phyloP scores from a whole-genome alignment of 2,329 filamentous ascomycete genomes.

The Alternaria sp. region DNA sequence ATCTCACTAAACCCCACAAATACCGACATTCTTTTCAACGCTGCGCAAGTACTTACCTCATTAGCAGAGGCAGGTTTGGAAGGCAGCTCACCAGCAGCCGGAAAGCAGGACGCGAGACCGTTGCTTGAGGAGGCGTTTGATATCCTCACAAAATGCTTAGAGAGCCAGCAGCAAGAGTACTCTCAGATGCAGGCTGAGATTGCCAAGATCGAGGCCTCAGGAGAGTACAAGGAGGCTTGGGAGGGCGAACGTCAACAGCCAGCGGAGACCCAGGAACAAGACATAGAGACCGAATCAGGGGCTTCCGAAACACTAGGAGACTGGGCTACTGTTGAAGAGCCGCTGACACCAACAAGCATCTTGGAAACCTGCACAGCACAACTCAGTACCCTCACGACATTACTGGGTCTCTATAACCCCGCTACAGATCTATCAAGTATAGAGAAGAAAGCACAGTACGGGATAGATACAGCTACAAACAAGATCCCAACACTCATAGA shows the following conservation, averaged over 20 bases:
- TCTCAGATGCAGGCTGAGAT: slow-evolving; percentile 47
- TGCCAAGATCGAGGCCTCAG: slow-evolving; percentile 37
- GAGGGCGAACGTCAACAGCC: slow-evolving; percentile 19
- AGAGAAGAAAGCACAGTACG: slow-evolving; percentile 65
- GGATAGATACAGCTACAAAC: slow-evolving; percentile 58
- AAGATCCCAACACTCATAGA: slow-evolving; percentile 61
- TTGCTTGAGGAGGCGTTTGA: slow-evolving; percentile 67
- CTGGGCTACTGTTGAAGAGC: slow-evolving; percentile 71
- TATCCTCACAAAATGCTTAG: slow-evolving; percentile 61
- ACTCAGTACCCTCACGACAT: slow-evolving; percentile 54
- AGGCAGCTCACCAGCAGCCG: slow-evolving; percentile 51
- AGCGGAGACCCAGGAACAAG: slow-evolving; percentile 13
- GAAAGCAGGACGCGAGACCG: slow-evolving; percentile 56
- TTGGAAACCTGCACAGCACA: slow-evolving; percentile 73
- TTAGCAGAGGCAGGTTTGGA: slow-evolving; percentile 67
- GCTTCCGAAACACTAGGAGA: slow-evolving; percentile 57
- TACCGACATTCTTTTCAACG: slow-evolving; percentile 74
- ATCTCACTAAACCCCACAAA: slow-evolving; percentile 66
- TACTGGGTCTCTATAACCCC: slow-evolving; percentile 58
- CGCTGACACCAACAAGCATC: slow-evolving; percentile 68
- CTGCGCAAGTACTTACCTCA: slow-evolving; percentile 70
- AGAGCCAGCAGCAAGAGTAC: slow-evolving; percentile 54
- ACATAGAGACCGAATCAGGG: slow-evolving; percentile 33
- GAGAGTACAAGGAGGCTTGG: slow-evolving; percentile 29
- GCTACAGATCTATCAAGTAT: slow-evolving; percentile 54